Evolutionary conservation across 1,284 basidiomycete genomes (phyloP).

Genomic region (Apiotrichum akiyoshidainum): DNA sequence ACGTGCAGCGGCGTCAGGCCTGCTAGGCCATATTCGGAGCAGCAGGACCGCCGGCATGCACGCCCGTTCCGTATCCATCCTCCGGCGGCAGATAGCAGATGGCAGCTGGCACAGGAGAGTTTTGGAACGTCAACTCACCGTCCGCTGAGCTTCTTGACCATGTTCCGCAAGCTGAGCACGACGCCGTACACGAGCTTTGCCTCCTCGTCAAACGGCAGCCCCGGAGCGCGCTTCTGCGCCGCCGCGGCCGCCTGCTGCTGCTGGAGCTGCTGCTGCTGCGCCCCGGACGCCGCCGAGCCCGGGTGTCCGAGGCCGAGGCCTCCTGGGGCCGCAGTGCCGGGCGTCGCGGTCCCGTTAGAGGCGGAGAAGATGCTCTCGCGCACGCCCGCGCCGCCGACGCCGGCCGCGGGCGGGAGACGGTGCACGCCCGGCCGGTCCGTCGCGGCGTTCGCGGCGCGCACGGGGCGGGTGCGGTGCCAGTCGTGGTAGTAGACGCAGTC

Average conservation of each 20-base stretch:
- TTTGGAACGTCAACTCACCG: slow-evolving; percentile 62
- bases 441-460: slow-evolving; percentile 59
- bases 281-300: not conserved
- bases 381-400: slow-evolving; percentile 10
- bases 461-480: slow-evolving; percentile 76
- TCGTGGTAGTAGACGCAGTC: slow-evolving; percentile 89
- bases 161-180: slow-evolving; percentile 83
- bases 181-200: slow-evolving; percentile 97
- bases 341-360: no score
- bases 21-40: no score
- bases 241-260: slow-evolving; percentile 4
- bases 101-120: no score
- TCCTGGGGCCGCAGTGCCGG: not conserved
- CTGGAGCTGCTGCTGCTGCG: not conserved
- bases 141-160: slow-evolving; percentile 89
- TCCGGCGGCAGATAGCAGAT: no score
- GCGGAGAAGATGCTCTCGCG: slow-evolving; percentile 34
- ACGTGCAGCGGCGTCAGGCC: no score
- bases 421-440: slow-evolving; percentile 71
- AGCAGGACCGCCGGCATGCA: no score
- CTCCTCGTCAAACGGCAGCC: slow-evolving; percentile 91
- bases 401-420: slow-evolving; percentile 53
- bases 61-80: no score
- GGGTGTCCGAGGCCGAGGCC: not conserved
- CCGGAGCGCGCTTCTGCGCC: slow-evolving; percentile 19